Base-by-base conservation (phyloP, 352 stramenopile species). In the Phytophthora pseudosyringae region DNA sequence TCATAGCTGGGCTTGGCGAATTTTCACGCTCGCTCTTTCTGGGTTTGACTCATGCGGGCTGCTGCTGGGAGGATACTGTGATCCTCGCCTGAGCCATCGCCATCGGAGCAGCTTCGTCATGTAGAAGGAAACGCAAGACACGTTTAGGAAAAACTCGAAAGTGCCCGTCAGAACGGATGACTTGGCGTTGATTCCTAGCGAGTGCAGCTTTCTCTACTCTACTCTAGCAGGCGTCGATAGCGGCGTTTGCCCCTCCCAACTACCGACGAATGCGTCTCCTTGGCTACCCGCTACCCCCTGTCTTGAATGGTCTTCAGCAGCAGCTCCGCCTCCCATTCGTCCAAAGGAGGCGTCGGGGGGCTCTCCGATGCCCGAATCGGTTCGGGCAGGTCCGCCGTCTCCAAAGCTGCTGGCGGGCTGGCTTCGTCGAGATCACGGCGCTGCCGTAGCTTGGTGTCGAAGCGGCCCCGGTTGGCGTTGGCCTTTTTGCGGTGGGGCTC, bases 381-480 rank as follows among this genome's bases (percentile, higher is more conserved):
- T 44, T 71, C 57, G 4, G 64, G 57, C 1, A 71, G 44, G 13
- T 67, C 43, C 21, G 43, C 41, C 4, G 10, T 25, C 3, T 71
- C 59, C 7, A 46, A 53, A 6, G 53, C 25, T 21, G 21, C 2
- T n/a, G 15, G 36, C 39, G 16, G 33, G 1, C 52, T 40, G 18
- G 7, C 26, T 47, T 69, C 29, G 15, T 59, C 54, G 11, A 43
- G 43, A 15, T 64, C 51, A 12, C 59, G 64, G 18, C 59, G 51
- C 29, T 73, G 59, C 18, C 59, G 28, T 33, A 51, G 46, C 39
- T 55, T 71, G 33, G 48, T 52, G 47, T 90, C 70, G n/a, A 82
- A 74, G 15, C 72, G 67, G 15, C 76, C 75, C 74, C 90, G 80
- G 69, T 86, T 86, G 18, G 55, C 52, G 40, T 89, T 90, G 26